Conservation (phyloP, 192 early-diverging fungal species). For the Jimgerdemannia flammicorona region DNA sequence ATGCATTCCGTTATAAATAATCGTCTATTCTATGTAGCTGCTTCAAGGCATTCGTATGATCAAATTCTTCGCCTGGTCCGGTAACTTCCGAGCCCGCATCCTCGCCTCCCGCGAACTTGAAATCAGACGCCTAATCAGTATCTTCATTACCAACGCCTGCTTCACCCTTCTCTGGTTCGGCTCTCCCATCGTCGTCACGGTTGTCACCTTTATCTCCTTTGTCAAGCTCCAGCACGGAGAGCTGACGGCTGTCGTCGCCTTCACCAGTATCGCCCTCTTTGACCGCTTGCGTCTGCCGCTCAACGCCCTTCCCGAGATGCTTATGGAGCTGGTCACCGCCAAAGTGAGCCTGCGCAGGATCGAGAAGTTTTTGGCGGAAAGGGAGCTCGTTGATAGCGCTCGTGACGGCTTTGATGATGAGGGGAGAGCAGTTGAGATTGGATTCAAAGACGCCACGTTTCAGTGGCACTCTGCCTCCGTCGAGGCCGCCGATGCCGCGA, state of each 20-base stretch:
- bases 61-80: conserved; percentile 55
- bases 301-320: conserved; percentile 59
- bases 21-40: conserved; percentile 39
- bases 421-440: conserved; percentile 11
- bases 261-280: conserved; percentile 84
- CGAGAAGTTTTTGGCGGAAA: conserved; percentile 37
- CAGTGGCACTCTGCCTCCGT: conserved; percentile 40
- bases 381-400: conserved; percentile 32
- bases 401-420: conserved; percentile 17
- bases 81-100: conserved; percentile 21
- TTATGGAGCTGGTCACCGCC: neutral
- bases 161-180: conserved; percentile 27
- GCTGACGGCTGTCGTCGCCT: conserved; percentile 67
- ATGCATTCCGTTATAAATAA: neutral
- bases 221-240: conserved; percentile 33
- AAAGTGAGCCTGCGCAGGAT: conserved; percentile 39
- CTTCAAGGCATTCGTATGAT: conserved; percentile 44
- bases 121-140: conserved; percentile 32
- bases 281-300: conserved; percentile 86
- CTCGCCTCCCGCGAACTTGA: conserved; percentile 11
- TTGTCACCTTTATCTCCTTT: conserved; percentile 54
- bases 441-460: conserved; percentile 52
- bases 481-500: conserved; percentile 28
- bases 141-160: conserved; percentile 10
- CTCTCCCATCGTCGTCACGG: conserved; percentile 47